Percentiles rank a stretch among this genome's conserved stretches.
Evolutionary conservation across 345 rosid genomes (phyloP).

Genomic region (Alliaria petiolata): DNA sequence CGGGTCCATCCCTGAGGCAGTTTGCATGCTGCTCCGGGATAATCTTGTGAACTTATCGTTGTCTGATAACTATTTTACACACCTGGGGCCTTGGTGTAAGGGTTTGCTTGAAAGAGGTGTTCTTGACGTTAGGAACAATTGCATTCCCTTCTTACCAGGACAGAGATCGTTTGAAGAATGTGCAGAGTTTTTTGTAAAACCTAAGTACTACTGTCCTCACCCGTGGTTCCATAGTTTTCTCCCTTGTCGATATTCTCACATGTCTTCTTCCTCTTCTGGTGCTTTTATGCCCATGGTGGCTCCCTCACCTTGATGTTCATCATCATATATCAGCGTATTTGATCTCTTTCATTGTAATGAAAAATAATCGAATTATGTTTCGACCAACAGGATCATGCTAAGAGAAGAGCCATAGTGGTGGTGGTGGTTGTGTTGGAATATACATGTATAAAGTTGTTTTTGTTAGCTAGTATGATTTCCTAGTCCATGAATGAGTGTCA

Average conservation of each 20-base stretch:
- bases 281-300: slow-evolving; percentile 35
- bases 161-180: slow-evolving; percentile 72
- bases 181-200: slow-evolving; percentile 46
- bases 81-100: slow-evolving; percentile 61
- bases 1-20: slow-evolving; percentile 65
- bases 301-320: slow-evolving; percentile 46
- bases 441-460: not conserved
- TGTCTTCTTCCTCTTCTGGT: slow-evolving; percentile 11
- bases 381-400: not conserved
- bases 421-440: not conserved
- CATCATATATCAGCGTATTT: not conserved
- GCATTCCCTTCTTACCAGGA: slow-evolving; percentile 65
- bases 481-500: not conserved
- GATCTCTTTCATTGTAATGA: slow-evolving; percentile 2
- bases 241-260: slow-evolving; percentile 41
- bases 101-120: slow-evolving; percentile 49
- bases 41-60: slow-evolving; percentile 56
- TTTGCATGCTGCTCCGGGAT: slow-evolving; percentile 41
- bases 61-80: slow-evolving; percentile 61
- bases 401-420: not conserved
- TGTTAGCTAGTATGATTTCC: not conserved
- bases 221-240: slow-evolving; percentile 44
- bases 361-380: slow-evolving; percentile 5
- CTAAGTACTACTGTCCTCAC: slow-evolving; percentile 47
- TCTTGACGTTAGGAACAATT: slow-evolving; percentile 65